Evolutionary conservation across 1,139 yeast species (phyloP).

Genomic region (Magnusiomyces suaveolens): DNA sequence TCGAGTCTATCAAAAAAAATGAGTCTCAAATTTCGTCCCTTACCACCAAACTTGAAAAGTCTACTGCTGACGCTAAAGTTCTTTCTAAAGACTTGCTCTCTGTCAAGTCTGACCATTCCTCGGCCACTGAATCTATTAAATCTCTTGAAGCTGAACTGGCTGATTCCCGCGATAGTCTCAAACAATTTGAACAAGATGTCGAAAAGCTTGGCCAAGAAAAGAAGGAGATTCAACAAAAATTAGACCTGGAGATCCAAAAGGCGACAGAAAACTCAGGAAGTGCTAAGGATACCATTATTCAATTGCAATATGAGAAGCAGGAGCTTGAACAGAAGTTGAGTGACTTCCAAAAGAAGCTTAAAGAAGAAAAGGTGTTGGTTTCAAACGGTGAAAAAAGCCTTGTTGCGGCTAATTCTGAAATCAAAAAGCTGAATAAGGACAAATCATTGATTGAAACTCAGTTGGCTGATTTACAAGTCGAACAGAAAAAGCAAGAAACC

Average conservation of each 20-base stretch:
- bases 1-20: neutral
- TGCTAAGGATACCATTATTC: neutral
- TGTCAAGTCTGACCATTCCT: conserved; percentile 9
- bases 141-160: conserved; percentile 7
- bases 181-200: conserved; percentile 9
- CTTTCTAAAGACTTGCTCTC: conserved; percentile 2
- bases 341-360: conserved; percentile 16
- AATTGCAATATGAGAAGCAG: conserved; percentile 6
- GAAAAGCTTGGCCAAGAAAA: conserved; percentile 3
- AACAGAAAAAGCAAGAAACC: neutral
- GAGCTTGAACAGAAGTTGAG: conserved; percentile 12
- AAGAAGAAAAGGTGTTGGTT: conserved; percentile 9
- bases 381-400: neutral
- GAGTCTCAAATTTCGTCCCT: neutral
- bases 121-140: neutral
- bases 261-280: neutral
- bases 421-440: neutral
- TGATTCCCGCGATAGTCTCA: conserved; percentile 5
- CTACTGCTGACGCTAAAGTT: neutral
- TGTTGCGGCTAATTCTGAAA: neutral
- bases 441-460: neutral
- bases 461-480: neutral
- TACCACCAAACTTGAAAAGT: neutral
- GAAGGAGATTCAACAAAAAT: conserved; percentile 2
- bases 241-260: neutral